Base-by-base conservation (phyloP, 2,329 filamentous ascomycete genomes). In the Nannizziopsis barbatae region DNA sequence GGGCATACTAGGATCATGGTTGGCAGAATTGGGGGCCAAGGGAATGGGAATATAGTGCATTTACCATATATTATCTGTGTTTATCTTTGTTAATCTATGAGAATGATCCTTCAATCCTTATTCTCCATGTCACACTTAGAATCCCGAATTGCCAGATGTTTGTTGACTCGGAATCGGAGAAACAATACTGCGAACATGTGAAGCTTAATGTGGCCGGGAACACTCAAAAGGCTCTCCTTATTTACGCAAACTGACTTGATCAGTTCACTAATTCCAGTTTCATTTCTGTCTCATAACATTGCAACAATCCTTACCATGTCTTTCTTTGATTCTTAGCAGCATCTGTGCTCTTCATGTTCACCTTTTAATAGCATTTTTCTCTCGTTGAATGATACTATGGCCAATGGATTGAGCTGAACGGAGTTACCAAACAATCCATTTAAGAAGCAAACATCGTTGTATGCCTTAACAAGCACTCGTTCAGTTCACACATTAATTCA, bases 271-370 rank as follows among this genome's bases (percentile, higher is more conserved):
- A 31, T n/a, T n/a, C 9, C 36, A 27, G 44, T 46, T 46, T 46
- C 44, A 46, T 11, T 20, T 22, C 10, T 40, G 44, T 46, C 44
- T 46, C 44, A 22, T 2, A 5, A 20, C 44, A 46, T 35, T 40
- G 32, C 32, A 30, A 39, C 12, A 20, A 31, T 15, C 32, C 35
- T 46, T 40, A 40, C 15, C 10, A 40, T 40, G 44, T 46, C 44
- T 40, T 22, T 46, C 20, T 46, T 40, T 40, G 44, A 46, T 32
- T 46, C 22, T 46, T 33, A 46, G 36, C 36, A 33, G 33, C 10
- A 46, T 27, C 7, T 27, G 35, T 33, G 12, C 20, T 46, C 39
- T 40, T 31, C 5, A 7, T 12, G 1, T 38, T 14, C 4, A 3
- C 20, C 32, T 15, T 17, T 3, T 40, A 14, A 45, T 33, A 36